Conservation (phyloP, 768 basidiomycete species). For the Kwoniella bestiolae region DNA sequence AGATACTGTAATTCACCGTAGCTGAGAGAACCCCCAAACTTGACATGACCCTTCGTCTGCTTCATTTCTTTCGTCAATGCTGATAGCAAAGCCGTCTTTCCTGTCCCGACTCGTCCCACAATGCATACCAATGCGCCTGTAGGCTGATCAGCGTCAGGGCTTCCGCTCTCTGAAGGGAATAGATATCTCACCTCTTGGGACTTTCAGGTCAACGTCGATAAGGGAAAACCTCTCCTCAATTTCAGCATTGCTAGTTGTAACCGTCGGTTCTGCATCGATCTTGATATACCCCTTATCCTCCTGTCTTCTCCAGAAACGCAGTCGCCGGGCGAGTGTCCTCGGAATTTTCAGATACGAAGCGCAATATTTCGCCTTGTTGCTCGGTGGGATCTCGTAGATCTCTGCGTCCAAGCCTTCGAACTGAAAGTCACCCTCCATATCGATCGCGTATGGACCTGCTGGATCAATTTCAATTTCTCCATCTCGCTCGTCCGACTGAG, state of each 20-base stretch:
- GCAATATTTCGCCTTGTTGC: too few relatives aligned
- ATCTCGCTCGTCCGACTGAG: conserved; percentile 12
- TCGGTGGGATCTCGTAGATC: not conserved
- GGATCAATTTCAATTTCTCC: conserved; percentile 61
- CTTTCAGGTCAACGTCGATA: conserved; percentile 60
- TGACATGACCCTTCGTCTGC: conserved; percentile 31
- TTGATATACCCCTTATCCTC: not conserved
- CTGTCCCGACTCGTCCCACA: conserved; percentile 52
- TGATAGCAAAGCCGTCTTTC: conserved; percentile 51
- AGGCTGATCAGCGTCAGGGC: not conserved
- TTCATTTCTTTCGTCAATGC: conserved; percentile 53
- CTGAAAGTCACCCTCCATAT: conserved; percentile 57
- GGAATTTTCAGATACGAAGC: too few relatives aligned
- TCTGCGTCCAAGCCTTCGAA: conserved; percentile 31
- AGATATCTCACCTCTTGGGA: conserved; percentile 56
- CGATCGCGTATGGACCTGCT: conserved; percentile 59
- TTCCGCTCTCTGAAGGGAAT: too few relatives aligned
- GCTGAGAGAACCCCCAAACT: conserved; percentile 43
- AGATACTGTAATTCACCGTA: conserved; percentile 34
- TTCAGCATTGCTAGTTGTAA: conserved; percentile 58
- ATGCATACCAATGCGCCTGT: conserved; percentile 49
- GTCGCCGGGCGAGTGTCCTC: too few relatives aligned
- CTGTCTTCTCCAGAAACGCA: too few relatives aligned
- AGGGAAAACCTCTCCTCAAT: too few relatives aligned
- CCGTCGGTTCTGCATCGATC: not conserved